Evolutionary conservation across 306 rosid genomes (phyloP).

Genomic region (Corylus americana): DNA sequence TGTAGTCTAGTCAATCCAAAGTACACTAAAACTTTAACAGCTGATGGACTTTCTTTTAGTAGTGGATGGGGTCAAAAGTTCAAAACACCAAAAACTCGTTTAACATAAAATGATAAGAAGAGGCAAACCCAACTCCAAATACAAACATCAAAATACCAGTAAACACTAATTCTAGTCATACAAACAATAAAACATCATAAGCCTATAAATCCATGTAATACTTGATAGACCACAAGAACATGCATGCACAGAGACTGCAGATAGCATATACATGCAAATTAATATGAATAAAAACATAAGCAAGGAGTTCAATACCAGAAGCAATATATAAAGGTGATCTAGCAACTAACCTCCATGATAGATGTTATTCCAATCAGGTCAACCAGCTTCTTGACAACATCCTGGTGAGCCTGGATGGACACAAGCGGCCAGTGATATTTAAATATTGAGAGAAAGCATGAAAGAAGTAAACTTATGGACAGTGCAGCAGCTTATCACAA

Average conservation of each 20-base stretch:
- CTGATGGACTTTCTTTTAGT: neutral
- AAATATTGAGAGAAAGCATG: slow-evolving; percentile 6
- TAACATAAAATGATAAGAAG: neutral
- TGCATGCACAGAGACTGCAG: slow-evolving; percentile 24
- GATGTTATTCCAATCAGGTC: slow-evolving; percentile 98
- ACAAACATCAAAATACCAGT: neutral
- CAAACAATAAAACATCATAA: neutral
- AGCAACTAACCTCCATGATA: slow-evolving; percentile 89
- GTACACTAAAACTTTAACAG: slow-evolving; percentile 11
- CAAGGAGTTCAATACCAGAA: slow-evolving; percentile 24
- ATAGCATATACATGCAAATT: neutral
- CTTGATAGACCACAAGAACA: neutral
- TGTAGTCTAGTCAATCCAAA: slow-evolving; percentile 6
- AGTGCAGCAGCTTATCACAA: neutral
- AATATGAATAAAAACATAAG: neutral
- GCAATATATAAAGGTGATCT: slow-evolving; percentile 25
- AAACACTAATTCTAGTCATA: neutral
- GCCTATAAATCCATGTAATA: neutral
- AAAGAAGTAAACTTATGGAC: neutral
- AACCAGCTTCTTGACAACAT: slow-evolving; percentile 79
- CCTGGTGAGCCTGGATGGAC: slow-evolving; percentile 73
- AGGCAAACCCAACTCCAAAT: neutral
- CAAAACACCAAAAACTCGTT: neutral
- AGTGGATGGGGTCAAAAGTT: neutral
- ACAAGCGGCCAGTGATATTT: slow-evolving; percentile 19